These are phyloP conservation scores for Paraconiothyrium brasiliense DNA, from an alignment of 2,329 filamentous ascomycete species.

Conservation along the genomic window DNA sequence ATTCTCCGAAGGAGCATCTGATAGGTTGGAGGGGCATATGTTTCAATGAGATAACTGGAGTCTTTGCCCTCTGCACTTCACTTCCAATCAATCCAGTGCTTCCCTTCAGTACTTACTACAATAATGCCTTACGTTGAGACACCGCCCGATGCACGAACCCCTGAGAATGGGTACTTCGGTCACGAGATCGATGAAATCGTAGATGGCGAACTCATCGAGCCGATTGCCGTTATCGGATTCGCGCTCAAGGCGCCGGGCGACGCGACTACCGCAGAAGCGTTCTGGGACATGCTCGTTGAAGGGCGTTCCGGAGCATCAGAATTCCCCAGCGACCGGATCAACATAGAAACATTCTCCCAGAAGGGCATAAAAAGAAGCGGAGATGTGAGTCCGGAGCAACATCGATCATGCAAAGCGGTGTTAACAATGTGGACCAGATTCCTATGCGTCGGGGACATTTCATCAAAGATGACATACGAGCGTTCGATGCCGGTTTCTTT, in stretches of 20 bases:
- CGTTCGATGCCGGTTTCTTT: slow-evolving; percentile 31
- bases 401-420: not conserved
- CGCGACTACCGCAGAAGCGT: not conserved
- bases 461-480: slow-evolving; percentile 16
- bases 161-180: not conserved
- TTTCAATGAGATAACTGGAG: not conserved
- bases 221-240: slow-evolving; percentile 15
- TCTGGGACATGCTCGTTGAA: slow-evolving; percentile 21
- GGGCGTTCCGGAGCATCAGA: slow-evolving; percentile 8
- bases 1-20: not conserved
- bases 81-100: not conserved
- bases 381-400: not conserved
- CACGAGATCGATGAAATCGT: not conserved
- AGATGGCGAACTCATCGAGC: slow-evolving; percentile 20
- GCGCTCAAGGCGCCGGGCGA: slow-evolving; percentile 18
- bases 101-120: not conserved
- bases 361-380: not conserved
- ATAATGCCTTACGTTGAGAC: slow-evolving; percentile 5
- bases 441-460: slow-evolving; percentile 1
- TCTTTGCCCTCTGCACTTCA: not conserved
- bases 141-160: not conserved
- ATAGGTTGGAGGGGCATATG: not conserved
- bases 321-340: slow-evolving; percentile 16
- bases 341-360: slow-evolving; percentile 22
- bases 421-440: not conserved